Percentiles rank a stretch among this genome's conserved stretches.
phyloP scores from a whole-genome alignment of 371 early-diverging fungal genomes.

The Dichotomocladium elegans region DNA sequence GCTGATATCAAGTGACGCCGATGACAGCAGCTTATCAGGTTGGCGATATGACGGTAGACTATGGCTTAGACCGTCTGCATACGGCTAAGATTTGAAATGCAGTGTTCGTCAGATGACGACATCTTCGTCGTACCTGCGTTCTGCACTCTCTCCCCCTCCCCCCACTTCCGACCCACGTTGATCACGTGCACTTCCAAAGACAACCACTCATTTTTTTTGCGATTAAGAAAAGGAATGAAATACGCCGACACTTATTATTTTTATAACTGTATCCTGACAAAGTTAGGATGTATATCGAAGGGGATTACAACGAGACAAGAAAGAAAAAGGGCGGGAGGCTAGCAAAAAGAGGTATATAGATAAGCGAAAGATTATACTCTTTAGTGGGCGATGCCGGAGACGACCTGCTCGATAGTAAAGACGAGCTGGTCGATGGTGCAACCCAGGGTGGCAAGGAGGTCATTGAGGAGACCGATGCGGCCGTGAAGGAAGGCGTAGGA shows the following conservation, averaged over 20 bases:
- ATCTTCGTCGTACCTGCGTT: too few relatives aligned
- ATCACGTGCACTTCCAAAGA: too few relatives aligned
- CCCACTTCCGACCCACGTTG: too few relatives aligned
- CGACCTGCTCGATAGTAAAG: neutral
- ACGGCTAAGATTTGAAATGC: conserved; percentile 11
- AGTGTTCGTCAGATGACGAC: too few relatives aligned
- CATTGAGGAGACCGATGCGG: neutral
- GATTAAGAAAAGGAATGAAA: too few relatives aligned
- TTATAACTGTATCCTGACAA: neutral
- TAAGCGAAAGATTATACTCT: too few relatives aligned
- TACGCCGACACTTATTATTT: too few relatives aligned
- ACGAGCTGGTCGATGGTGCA: neutral
- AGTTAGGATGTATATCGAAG: neutral
- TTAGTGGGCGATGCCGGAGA: neutral
- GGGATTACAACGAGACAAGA: neutral
- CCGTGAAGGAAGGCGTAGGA: neutral
- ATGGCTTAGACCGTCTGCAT: conserved; percentile 14
- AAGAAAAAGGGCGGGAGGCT: neutral
- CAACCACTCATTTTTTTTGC: too few relatives aligned
- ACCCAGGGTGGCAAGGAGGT: neutral
- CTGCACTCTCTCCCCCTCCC: too few relatives aligned
- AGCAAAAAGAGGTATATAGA: too few relatives aligned
- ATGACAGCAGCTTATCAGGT: conserved; percentile 29
- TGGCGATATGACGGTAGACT: conserved; percentile 10
- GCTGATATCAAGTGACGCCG: conserved; percentile 26